phyloP scores from a whole-genome alignment of 2,329 filamentous ascomycete species.

The Claviceps fusiformis region DNA sequence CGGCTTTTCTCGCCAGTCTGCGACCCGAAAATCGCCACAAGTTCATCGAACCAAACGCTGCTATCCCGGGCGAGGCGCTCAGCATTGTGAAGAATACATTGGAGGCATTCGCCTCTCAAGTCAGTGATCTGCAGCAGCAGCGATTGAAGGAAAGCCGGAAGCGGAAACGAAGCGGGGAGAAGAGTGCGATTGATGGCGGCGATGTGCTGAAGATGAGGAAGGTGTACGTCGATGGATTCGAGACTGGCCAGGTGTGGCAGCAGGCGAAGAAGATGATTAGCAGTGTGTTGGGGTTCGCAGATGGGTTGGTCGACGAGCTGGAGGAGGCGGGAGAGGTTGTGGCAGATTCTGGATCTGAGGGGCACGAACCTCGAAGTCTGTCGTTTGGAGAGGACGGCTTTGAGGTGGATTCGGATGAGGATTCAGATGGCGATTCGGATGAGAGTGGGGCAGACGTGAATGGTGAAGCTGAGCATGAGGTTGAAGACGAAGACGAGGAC shows the following conservation, averaged over 20 bases:
- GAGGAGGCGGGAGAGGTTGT: constrained; percentile 35
- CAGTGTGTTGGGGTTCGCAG: constrained; percentile 36
- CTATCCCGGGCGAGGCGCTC: constrained; percentile 56
- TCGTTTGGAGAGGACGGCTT: constrained; percentile 18
- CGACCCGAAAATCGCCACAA: constrained; percentile 47
- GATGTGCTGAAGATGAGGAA: constrained; percentile 63
- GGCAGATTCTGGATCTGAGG: constrained; percentile 15
- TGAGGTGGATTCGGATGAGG: constrained; percentile 18
- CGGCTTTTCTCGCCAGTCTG: constrained; percentile 44
- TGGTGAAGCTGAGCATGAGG: constrained; percentile 7
- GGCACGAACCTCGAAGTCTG: constrained; percentile 14
- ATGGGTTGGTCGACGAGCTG: constrained; percentile 33
- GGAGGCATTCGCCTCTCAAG: constrained; percentile 60
- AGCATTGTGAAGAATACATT: constrained; percentile 67
- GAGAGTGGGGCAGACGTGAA: constrained; percentile 7
- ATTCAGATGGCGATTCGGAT: constrained; percentile 12
- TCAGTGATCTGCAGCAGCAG: constrained; percentile 59
- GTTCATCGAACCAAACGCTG: constrained; percentile 61
- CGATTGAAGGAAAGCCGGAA: constrained; percentile 61
- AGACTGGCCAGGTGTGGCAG: constrained; percentile 83
- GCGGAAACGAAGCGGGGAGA: constrained; percentile 51
- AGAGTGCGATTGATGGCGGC: constrained; percentile 22
- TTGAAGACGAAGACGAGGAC: constrained; percentile 21
- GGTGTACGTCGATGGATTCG: constrained; percentile 77
- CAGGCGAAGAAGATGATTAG: constrained; percentile 74